phyloP scores from a whole-genome alignment of 1,284 basidiomycete genomes.

The Moesziomyces globuligerus region DNA sequence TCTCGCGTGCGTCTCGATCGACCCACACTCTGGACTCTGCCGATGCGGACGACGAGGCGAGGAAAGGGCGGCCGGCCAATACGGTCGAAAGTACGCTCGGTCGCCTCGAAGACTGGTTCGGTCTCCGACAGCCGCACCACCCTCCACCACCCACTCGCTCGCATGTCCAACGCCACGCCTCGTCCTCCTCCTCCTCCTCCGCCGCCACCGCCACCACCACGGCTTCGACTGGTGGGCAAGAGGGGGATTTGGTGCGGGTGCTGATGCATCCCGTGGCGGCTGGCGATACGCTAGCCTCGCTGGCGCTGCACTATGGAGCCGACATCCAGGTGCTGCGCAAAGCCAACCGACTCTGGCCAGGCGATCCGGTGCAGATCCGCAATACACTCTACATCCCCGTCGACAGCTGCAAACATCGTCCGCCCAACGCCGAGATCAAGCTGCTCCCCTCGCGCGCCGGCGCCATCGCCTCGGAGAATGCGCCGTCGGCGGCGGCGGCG shows the following conservation, averaged over 20 bases:
- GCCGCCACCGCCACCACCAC: neutral
- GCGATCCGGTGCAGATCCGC: constrained; percentile 62
- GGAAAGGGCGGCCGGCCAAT: constrained; percentile 17
- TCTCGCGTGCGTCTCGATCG: too few species aligned
- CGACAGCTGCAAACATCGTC: constrained; percentile 55
- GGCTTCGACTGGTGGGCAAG: too few species aligned
- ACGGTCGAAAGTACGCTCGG: constrained; percentile 52
- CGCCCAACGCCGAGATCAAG: constrained; percentile 51
- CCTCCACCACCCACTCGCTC: constrained; percentile 3
- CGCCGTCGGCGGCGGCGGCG: too few species aligned
- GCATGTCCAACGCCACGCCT: neutral
- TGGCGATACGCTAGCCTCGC: constrained; percentile 54
- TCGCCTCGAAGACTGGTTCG: constrained; percentile 59
- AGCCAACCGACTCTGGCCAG: constrained; percentile 64
- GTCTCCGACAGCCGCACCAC: constrained; percentile 30
- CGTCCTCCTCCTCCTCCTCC: neutral
- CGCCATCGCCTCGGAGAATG: constrained; percentile 16
- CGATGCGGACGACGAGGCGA: constrained; percentile 14
- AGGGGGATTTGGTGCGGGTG: constrained; percentile 38
- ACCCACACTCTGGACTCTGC: constrained; percentile 1
- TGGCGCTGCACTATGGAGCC: constrained; percentile 64
- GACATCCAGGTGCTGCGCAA: constrained; percentile 58
- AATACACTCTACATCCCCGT: constrained; percentile 62
- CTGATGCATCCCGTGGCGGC: constrained; percentile 61
- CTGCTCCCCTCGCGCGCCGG: constrained; percentile 19